phyloP scores from a whole-genome alignment of 2,329 filamentous ascomycete species.

The Coleophoma cylindrospora region DNA sequence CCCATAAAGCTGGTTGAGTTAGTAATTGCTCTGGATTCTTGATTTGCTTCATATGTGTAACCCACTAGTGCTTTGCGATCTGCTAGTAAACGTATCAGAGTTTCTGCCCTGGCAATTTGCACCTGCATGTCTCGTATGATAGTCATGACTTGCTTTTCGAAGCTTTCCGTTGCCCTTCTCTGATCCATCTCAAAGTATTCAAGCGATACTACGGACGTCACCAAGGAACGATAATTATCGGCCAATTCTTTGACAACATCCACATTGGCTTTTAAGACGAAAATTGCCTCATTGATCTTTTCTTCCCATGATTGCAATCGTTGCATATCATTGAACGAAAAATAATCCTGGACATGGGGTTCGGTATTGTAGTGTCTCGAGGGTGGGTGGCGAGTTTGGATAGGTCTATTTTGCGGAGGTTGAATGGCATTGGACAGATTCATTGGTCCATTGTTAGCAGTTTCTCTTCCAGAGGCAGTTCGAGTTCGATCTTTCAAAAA shows the following conservation, averaged over 20 bases:
- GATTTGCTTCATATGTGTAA: background rate
- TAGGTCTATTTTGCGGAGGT: too few relatives aligned
- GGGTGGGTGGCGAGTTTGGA: too few relatives aligned
- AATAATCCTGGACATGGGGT: too few relatives aligned
- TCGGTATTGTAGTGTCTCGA: too few relatives aligned
- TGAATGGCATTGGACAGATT: too few relatives aligned
- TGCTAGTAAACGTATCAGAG: conserved; percentile 14
- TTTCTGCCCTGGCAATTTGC: conserved; percentile 18
- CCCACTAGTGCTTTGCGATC: conserved; percentile 20
- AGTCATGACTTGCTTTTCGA: conserved; percentile 13
- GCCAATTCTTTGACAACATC: conserved; percentile 23
- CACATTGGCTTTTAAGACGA: conserved; percentile 27
- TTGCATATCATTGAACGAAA: conserved; percentile 4
- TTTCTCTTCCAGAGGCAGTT: too few relatives aligned
- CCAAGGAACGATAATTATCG: conserved; percentile 12
- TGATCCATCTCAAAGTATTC: conserved; percentile 2
- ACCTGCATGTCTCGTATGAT: conserved; percentile 18
- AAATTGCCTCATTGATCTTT: conserved; percentile 28
- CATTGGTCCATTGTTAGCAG: too few relatives aligned
- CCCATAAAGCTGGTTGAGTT: conserved; percentile 20
- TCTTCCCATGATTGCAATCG: conserved; percentile 29
- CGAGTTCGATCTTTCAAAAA: too few relatives aligned
- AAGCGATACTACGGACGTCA: conserved; percentile 4
- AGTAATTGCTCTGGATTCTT: too few relatives aligned
- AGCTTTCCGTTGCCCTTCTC: conserved; percentile 7